Percentiles rank a stretch among this genome's conserved stretches.
Evolutionary conservation across 768 basidiomycete genomes (phyloP).

Genomic region (Tricholoma terreum): DNA sequence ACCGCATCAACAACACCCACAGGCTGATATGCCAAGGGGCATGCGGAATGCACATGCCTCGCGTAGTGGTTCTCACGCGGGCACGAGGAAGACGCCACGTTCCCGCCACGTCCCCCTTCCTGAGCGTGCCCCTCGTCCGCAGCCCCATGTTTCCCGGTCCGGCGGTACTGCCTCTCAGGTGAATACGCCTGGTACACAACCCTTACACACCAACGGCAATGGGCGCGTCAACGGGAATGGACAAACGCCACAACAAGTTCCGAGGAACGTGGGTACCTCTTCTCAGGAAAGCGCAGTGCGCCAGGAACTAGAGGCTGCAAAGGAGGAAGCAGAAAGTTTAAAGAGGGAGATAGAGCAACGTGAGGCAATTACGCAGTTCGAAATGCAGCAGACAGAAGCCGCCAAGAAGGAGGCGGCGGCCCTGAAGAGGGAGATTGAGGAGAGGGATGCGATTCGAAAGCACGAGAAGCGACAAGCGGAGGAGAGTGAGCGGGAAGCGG

Average conservation of each 20-base stretch:
- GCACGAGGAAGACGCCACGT: not conserved
- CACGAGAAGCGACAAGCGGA: conserved; percentile 11
- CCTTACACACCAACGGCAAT: not conserved
- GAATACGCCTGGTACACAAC: not conserved
- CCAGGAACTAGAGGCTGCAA: conserved; percentile 7
- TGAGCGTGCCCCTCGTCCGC: not conserved
- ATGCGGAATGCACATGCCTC: not conserved
- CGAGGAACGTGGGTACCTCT: conserved; percentile 2
- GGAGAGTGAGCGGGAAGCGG: conserved; percentile 16
- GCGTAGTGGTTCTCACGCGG: not conserved
- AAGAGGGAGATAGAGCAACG: conserved; percentile 9
- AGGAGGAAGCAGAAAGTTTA: conserved; percentile 3
- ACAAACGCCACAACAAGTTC: not conserved
- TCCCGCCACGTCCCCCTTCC: not conserved
- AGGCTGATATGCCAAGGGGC: conserved; percentile 3
- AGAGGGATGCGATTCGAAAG: conserved; percentile 14
- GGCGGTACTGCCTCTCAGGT: not conserved
- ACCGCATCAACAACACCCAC: not conserved
- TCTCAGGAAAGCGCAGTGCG: conserved; percentile 7
- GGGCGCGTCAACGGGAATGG: not conserved
- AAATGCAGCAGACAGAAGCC: conserved; percentile 7
- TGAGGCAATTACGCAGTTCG: conserved; percentile 7
- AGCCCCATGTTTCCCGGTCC: not conserved
- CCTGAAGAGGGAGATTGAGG: not conserved
- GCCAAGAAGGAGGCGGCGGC: conserved; percentile 3